These are phyloP conservation scores for Withania somnifera DNA, from an alignment of 305 asterid genomes.

Conservation along the genomic window DNA sequence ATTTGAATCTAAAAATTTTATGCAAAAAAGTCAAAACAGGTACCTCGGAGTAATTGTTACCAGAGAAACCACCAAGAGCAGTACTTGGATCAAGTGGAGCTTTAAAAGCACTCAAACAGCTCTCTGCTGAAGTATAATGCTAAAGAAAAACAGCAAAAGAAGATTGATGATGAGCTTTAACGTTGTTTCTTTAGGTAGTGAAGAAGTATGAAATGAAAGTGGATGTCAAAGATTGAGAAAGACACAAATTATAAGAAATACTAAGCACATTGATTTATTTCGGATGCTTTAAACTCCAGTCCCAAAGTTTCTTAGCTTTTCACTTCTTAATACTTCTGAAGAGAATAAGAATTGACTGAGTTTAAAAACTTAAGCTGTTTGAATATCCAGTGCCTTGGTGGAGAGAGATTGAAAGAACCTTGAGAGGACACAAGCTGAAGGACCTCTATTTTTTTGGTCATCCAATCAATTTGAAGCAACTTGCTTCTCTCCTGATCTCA, in stretches of 20 bases:
- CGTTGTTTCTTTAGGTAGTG: not conserved
- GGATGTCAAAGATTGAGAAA: not conserved
- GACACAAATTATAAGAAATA: not conserved
- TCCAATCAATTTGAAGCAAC: not conserved
- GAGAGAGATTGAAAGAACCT: not conserved
- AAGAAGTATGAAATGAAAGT: not conserved
- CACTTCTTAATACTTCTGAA: not conserved
- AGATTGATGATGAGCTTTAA: not conserved
- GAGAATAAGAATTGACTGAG: not conserved
- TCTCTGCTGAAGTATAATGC: constrained; percentile 87
- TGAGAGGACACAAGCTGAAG: not conserved
- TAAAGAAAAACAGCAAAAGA: constrained; percentile 22
- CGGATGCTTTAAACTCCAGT: not conserved
- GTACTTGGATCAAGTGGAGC: constrained; percentile 99
- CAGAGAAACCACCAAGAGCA: constrained; percentile 93
- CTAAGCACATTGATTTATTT: not conserved
- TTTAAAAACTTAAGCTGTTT: not conserved
- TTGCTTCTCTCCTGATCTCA: not conserved
- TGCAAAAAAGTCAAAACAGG: not conserved
- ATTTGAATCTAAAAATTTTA: not conserved
- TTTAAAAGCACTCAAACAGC: constrained; percentile 85
- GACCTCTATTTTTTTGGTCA: not conserved
- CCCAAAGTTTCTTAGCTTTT: not conserved
- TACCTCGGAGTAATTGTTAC: constrained; percentile 87
- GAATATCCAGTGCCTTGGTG: not conserved